Evolutionary conservation across 2,329 filamentous ascomycete genomes (phyloP).

Genomic region (Aspergillus sp.): DNA sequence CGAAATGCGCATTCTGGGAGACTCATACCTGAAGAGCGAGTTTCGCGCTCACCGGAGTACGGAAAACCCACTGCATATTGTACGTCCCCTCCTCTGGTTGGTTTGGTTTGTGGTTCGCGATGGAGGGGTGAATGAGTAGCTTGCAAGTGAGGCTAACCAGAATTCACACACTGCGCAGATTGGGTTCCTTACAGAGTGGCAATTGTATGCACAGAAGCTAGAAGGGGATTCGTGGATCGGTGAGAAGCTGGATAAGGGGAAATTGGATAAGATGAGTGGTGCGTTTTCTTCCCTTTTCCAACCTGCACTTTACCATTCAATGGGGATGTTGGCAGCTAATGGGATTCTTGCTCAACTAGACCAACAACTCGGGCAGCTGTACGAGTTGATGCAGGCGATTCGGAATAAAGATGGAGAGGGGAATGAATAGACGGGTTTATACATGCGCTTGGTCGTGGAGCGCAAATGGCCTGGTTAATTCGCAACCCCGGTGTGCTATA

Average conservation of each 20-base stretch:
- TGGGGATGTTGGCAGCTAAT: constrained; percentile 4
- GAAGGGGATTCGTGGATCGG: constrained; percentile 85
- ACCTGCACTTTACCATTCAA: neutral
- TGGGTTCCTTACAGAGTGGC: constrained; percentile 95
- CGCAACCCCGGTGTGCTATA: neutral
- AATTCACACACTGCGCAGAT: constrained; percentile 56
- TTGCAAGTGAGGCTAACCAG: neutral
- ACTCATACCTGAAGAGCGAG: constrained; percentile 90
- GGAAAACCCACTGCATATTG: constrained; percentile 90
- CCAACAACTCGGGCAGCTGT: constrained; percentile 88
- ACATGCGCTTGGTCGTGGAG: neutral
- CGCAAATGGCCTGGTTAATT: neutral
- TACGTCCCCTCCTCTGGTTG: constrained; percentile 45
- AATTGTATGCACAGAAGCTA: constrained; percentile 87
- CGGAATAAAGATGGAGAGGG: constrained; percentile 42
- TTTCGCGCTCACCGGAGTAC: constrained; percentile 80
- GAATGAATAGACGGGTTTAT: neutral
- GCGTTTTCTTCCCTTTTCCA: constrained; percentile 33
- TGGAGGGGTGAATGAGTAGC: too few species aligned
- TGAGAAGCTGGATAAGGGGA: constrained; percentile 76
- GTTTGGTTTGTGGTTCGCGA: neutral
- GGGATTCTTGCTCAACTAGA: constrained; percentile 52
- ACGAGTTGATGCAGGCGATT: constrained; percentile 89
- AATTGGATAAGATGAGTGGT: constrained; percentile 95
- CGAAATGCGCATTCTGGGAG: constrained; percentile 78